phyloP scores from a whole-genome alignment of 352 stramenopile species.

The Phytophthora megakarya region DNA sequence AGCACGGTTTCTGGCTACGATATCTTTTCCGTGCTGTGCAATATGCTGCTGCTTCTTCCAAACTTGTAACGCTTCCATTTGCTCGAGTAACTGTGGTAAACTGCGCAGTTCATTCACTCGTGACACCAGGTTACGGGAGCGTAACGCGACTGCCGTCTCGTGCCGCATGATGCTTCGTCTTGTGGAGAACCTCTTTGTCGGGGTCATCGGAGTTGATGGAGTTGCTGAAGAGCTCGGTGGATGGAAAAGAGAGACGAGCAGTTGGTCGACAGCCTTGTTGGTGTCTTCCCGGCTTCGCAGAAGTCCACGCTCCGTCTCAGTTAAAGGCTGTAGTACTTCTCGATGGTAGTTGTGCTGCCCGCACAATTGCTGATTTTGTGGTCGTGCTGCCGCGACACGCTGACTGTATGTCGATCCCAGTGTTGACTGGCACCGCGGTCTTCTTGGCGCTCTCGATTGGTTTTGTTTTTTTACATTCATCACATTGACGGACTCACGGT shows the following conservation, averaged over 20 bases:
- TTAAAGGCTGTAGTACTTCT: constrained; percentile 24
- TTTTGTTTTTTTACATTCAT: constrained; percentile 13
- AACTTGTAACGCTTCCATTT: constrained; percentile 43
- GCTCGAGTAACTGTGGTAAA: constrained; percentile 55
- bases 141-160: constrained; percentile 56
- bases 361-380: constrained; percentile 8
- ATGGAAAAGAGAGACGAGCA: constrained; percentile 50
- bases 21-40: constrained; percentile 49
- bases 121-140: constrained; percentile 53
- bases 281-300: constrained; percentile 40
- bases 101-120: constrained; percentile 62
- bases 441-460: constrained; percentile 25
- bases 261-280: constrained; percentile 49
- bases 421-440: constrained; percentile 39
- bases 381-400: constrained; percentile 37
- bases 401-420: constrained; percentile 46
- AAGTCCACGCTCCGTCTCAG: constrained; percentile 39
- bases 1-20: constrained; percentile 56
- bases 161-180: constrained; percentile 53
- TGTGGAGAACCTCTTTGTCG: constrained; percentile 37
- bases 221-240: constrained; percentile 11
- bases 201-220: constrained; percentile 10
- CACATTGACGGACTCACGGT: constrained; percentile 3
- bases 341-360: constrained; percentile 15
- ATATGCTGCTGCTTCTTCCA: constrained; percentile 49